These are phyloP conservation scores for Peronospora destructor DNA, from an alignment of 352 stramenopile species.

Conservation along the genomic window DNA sequence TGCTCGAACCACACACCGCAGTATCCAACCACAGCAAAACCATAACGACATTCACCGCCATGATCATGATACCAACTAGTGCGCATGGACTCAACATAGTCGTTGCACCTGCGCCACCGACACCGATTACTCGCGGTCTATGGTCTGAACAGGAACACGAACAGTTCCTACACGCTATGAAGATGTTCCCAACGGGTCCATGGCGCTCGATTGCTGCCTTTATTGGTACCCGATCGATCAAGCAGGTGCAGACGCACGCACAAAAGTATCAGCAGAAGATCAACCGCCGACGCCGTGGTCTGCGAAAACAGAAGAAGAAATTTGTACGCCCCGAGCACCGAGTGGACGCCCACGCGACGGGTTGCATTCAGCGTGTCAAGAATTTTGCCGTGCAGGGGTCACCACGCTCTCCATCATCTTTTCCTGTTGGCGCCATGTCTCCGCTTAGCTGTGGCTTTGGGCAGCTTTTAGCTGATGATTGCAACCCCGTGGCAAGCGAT, in stretches of 20 bases:
- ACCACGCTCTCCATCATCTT: slow-evolving; percentile 35
- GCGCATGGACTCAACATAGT: slow-evolving; percentile 17
- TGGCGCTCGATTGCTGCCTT: slow-evolving; percentile 70
- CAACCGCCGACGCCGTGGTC: slow-evolving; percentile 59
- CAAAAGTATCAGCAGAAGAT: slow-evolving; percentile 87
- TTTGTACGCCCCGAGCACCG: slow-evolving; percentile 67
- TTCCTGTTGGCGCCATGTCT: slow-evolving; percentile 19
- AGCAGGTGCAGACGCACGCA: slow-evolving; percentile 79
- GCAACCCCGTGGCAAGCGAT: slow-evolving; percentile 29
- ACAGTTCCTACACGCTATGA: slow-evolving; percentile 77
- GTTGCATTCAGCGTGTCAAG: slow-evolving; percentile 57
- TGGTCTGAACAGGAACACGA: slow-evolving; percentile 76
- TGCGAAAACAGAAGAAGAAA: slow-evolving; percentile 84
- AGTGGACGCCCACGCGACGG: slow-evolving; percentile 53
- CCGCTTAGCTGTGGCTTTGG: slow-evolving; percentile 26
- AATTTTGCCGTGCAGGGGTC: slow-evolving; percentile 36
- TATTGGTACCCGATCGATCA: slow-evolving; percentile 73
- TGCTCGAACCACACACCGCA: slow-evolving; percentile 22
- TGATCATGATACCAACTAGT: slow-evolving; percentile 31
- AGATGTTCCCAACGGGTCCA: slow-evolving; percentile 64
- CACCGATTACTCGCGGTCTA: slow-evolving; percentile 50
- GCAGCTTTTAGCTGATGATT: slow-evolving; percentile 21
- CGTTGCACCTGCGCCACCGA: slow-evolving; percentile 16
- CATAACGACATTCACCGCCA: slow-evolving; percentile 9
- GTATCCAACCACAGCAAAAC: slow-evolving; percentile 6